Evolutionary conservation across 345 rosid genomes (phyloP).

Genomic region (Hevea brasiliensis): DNA sequence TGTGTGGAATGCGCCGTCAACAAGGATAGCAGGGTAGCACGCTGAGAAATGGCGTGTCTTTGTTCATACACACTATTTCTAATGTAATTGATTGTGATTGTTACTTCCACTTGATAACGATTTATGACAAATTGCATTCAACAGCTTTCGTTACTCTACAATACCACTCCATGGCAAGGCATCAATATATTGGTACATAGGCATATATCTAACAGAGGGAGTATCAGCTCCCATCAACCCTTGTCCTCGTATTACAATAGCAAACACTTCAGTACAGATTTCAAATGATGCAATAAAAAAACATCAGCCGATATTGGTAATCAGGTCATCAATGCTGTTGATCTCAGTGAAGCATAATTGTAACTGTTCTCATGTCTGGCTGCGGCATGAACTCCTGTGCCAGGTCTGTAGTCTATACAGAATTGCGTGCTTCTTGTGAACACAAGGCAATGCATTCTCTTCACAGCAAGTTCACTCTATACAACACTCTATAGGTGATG

Average conservation of each 20-base stretch:
- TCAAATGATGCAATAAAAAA: background rate
- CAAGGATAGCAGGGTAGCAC: constrained; percentile 38
- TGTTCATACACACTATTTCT: background rate
- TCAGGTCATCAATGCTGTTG: background rate
- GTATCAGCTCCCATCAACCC: no score
- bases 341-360: background rate
- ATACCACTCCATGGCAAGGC: background rate
- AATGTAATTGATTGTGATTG: constrained; percentile 17
- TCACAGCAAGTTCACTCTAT: background rate
- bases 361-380: background rate
- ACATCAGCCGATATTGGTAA: background rate
- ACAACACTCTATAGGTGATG: background rate
- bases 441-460: constrained; percentile 1
- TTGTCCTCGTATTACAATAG: no score
- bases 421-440: no score
- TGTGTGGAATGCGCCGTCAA: constrained; percentile 81
- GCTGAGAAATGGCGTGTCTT: constrained; percentile 18
- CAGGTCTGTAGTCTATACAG: background rate
- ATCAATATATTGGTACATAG: background rate
- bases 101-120: no score
- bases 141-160: background rate
- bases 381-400: background rate
- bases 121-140: no score
- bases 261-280: background rate
- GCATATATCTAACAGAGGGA: background rate